These are phyloP conservation scores for Emergomyces orientalis DNA, from an alignment of 2,329 filamentous ascomycete genomes.

Conservation along the genomic window DNA sequence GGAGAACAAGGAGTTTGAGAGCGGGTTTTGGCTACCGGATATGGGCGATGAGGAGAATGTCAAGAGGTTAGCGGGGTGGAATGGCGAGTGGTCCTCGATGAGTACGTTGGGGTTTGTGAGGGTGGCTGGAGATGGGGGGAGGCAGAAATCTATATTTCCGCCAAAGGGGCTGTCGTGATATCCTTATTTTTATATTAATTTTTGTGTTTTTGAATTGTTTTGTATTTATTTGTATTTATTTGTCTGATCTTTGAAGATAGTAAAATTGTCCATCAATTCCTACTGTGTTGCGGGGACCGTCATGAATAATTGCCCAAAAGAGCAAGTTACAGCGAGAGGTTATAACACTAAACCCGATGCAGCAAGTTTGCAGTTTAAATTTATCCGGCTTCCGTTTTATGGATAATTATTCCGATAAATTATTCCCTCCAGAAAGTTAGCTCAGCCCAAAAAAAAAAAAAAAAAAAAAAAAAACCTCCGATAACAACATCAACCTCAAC, in stretches of 20 bases:
- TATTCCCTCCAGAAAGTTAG: no score
- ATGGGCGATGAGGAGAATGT: slow-evolving; percentile 58
- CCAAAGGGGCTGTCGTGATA: slow-evolving; percentile 49
- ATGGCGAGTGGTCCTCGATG: slow-evolving; percentile 73
- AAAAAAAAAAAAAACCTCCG: not conserved
- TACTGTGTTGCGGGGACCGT: no score
- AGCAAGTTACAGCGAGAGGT: not conserved
- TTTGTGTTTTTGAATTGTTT: not conserved
- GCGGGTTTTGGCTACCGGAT: slow-evolving; percentile 75
- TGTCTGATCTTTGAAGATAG: not conserved
- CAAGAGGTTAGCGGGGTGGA: slow-evolving; percentile 61
- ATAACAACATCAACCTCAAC: not conserved
- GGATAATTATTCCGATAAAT: not conserved
- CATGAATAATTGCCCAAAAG: not conserved
- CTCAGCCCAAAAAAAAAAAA: not conserved
- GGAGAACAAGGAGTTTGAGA: slow-evolving; percentile 70
- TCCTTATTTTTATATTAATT: not conserved
- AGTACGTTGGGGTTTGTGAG: slow-evolving; percentile 68
- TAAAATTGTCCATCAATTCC: no score
- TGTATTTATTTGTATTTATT: not conserved
- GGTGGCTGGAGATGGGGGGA: slow-evolving; percentile 54
- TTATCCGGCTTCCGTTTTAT: not conserved
- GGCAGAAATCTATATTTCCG: slow-evolving; percentile 67
- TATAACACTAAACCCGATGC: not conserved
- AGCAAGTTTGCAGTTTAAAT: not conserved